A percentile compares a stretch with the other conserved stretches of the same genome.
Evolutionary conservation across 345 rosid species (phyloP).

Genomic region (Trapa incisa): DNA sequence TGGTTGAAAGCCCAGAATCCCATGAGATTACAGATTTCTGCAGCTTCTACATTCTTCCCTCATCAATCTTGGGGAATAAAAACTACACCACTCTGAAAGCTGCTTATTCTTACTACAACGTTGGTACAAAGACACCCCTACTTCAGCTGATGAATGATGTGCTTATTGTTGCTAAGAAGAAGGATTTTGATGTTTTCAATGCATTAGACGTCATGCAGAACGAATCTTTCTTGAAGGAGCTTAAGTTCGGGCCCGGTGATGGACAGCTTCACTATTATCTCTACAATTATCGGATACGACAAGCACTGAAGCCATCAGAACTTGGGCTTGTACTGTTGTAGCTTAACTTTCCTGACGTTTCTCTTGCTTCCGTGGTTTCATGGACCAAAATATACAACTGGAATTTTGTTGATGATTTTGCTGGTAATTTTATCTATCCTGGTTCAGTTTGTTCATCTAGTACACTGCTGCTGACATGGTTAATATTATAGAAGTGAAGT

Average conservation of each 20-base stretch:
- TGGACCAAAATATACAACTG: no score
- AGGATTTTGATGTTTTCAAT: slow-evolving; percentile 49
- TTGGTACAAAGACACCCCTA: slow-evolving; percentile 31
- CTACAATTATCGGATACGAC: slow-evolving; percentile 29
- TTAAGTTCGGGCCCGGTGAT: slow-evolving; percentile 41
- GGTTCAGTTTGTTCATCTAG: no score
- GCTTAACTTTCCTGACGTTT: slow-evolving; percentile 1
- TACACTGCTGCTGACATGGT: not conserved
- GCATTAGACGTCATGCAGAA: slow-evolving; percentile 30
- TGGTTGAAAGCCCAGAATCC: slow-evolving; percentile 77
- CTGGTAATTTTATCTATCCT: no score
- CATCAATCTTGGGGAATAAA: slow-evolving; percentile 32
- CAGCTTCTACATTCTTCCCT: slow-evolving; percentile 43
- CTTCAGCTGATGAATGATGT: slow-evolving; percentile 40
- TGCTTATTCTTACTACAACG: slow-evolving; percentile 41
- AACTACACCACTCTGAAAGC: slow-evolving; percentile 27
- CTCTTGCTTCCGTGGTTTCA: not conserved
- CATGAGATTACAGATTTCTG: slow-evolving; percentile 83
- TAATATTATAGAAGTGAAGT: not conserved
- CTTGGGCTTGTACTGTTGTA: slow-evolving; percentile 54
- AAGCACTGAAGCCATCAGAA: slow-evolving; percentile 15
- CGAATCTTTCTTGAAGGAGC: slow-evolving; percentile 21
- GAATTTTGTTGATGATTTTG: no score
- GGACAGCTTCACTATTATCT: slow-evolving; percentile 42
- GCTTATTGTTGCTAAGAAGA: slow-evolving; percentile 32